Base-by-base conservation (phyloP, 2,329 filamentous ascomycete species). In the Hymenotorrendiella dingleyae region DNA sequence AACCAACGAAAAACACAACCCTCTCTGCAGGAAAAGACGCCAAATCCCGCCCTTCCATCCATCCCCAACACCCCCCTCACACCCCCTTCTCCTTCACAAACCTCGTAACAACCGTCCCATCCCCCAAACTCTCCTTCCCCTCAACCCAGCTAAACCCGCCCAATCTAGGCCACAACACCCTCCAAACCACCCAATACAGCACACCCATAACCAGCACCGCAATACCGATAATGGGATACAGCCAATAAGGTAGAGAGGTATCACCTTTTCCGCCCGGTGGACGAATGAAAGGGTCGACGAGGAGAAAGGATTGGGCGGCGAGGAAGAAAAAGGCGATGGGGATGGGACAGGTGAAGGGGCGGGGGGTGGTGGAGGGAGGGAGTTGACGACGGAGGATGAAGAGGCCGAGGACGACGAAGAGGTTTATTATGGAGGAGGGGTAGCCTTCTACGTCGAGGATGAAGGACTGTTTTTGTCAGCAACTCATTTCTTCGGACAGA, bases 181-280 rank as follows among this genome's bases (percentile, higher is more conserved):
- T 43, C 57, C 56, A 59, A 5, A 58, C 29, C 10, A 53, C 42
- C 58, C 59, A 62, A 53, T 68, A 68, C 2, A 61, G 43, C 1
- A 61, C 62, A 21, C 67, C 66, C 0, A 56, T 42, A 2, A 62
- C 19, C 30, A 69, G 47, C 6, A 71, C 61, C 11, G 56, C 57
- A 11, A 70, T 64, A 14, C 67, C 67, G 1, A 70, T 58, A 16
- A 68, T 58, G 0, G 67, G 65, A 27, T 65, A 68, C 2, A 69
- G 60, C 53, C 66, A 70, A 54, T 68, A 70, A 2, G 67, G 67
- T 23, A 69, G 61, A 7, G 59, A 61, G 0, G 64, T 63, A 7
- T 62, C 63, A 20, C 66, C 66, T 52, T 64, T 65, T 16, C 66
- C 64, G 7, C 61, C 61, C 29, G 60, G 59, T 3, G 67, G 67